These are phyloP conservation scores for Fusarium sp. DNA, from an alignment of 2,329 filamentous ascomycete species.

Conservation along the genomic window DNA sequence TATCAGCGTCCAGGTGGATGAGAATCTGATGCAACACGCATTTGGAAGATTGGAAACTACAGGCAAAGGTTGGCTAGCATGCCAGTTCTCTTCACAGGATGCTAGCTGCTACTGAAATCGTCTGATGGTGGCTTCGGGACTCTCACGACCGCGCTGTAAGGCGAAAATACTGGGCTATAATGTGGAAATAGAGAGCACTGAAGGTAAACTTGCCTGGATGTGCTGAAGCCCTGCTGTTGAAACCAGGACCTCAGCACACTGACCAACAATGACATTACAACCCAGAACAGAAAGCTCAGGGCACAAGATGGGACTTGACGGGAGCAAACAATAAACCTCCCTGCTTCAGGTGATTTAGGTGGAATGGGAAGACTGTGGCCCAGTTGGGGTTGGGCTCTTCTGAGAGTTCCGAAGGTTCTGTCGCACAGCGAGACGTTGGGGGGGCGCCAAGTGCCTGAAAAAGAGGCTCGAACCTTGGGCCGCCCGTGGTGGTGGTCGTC, in stretches of 20 bases:
- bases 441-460: slow-evolving; percentile 32
- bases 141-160: background rate
- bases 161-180: background rate
- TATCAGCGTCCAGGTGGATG: background rate
- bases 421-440: slow-evolving; percentile 23
- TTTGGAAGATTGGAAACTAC: background rate
- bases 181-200: background rate
- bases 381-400: background rate
- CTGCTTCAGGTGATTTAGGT: background rate
- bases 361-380: background rate
- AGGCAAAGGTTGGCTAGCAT: background rate
- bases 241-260: background rate
- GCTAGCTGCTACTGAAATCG: background rate
- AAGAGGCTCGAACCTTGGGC: slow-evolving; percentile 22
- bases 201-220: background rate
- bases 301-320: background rate
- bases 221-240: slow-evolving; percentile 2
- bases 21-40: background rate
- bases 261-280: background rate
- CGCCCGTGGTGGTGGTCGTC: slow-evolving; percentile 27
- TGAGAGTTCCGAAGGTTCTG: slow-evolving; percentile 31
- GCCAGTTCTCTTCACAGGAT: background rate
- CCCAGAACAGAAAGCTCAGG: background rate
- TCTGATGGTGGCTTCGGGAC: background rate
- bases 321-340: background rate